Percentiles rank a stretch among this genome's conserved stretches.
Evolutionary conservation across 1,284 basidiomycete species (phyloP).

Genomic region (Apiotrichum domesticum): DNA sequence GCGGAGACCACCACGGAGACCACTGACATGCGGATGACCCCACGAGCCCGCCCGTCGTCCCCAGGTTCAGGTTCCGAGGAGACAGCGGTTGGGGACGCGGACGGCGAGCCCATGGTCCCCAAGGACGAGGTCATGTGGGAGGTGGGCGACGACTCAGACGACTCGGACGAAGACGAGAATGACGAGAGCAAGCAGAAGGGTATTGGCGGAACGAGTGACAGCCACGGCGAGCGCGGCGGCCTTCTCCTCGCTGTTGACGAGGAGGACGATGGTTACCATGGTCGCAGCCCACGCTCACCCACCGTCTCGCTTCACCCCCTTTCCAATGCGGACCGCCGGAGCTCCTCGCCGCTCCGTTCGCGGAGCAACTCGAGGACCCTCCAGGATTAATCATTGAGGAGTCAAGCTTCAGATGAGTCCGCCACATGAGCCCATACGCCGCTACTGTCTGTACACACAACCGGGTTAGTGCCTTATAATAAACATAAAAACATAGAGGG

Average conservation of each 20-base stretch:
- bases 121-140: conserved; percentile 12
- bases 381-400: background rate
- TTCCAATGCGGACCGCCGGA: background rate
- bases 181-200: conserved; percentile 20
- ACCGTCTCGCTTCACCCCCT: background rate
- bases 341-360: background rate
- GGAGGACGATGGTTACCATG: conserved; percentile 8
- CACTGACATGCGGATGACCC: conserved; percentile 27
- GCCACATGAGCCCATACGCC: background rate
- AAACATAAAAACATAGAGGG: background rate
- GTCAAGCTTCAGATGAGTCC: too few species aligned
- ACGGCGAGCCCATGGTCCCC: background rate
- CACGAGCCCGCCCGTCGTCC: background rate
- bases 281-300: background rate
- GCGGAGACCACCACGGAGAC: conserved; percentile 3
- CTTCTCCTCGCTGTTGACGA: conserved; percentile 9
- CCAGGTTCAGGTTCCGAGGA: background rate
- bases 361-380: background rate
- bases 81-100: background rate
- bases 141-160: conserved; percentile 16
- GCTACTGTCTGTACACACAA: background rate
- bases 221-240: conserved; percentile 17
- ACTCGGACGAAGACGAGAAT: conserved; percentile 14
- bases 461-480: background rate
- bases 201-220: conserved; percentile 20